phyloP scores from a whole-genome alignment of 257 asterid genomes.

The Penstemon eatonii region DNA sequence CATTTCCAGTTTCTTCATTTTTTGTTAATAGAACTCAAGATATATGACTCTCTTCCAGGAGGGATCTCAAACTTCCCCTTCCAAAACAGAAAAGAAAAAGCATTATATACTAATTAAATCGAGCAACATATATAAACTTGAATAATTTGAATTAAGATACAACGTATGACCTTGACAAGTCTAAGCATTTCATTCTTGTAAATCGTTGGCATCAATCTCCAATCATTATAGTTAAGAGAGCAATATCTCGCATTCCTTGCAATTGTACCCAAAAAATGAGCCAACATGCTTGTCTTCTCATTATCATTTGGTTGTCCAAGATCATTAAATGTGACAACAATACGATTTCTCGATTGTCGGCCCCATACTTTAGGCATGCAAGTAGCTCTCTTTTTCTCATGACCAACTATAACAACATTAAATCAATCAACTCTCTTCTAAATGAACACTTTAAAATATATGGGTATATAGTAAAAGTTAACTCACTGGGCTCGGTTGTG shows the following conservation, averaged over 20 bases:
- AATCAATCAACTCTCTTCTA: not conserved
- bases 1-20: not conserved
- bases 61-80: not conserved
- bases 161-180: not conserved
- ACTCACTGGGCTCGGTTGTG: not conserved
- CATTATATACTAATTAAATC: too few relatives aligned
- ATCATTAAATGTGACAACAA: not conserved
- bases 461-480: not conserved
- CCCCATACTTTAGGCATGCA: not conserved
- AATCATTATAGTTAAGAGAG: not conserved
- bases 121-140: too few relatives aligned
- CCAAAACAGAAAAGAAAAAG: not conserved
- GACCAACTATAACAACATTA: not conserved
- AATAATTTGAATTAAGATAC: not conserved
- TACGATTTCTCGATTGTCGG: not conserved
- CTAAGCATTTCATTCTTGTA: not conserved
- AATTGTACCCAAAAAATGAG: not conserved
- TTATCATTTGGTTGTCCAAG: conserved; percentile 8
- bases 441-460: not conserved
- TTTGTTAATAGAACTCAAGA: not conserved
- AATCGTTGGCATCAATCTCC: not conserved
- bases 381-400: not conserved
- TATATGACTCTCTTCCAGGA: not conserved
- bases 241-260: not conserved
- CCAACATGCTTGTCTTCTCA: not conserved